Base-by-base conservation (phyloP, 2,329 filamentous ascomycete species). In the Aspergillus sp. region DNA sequence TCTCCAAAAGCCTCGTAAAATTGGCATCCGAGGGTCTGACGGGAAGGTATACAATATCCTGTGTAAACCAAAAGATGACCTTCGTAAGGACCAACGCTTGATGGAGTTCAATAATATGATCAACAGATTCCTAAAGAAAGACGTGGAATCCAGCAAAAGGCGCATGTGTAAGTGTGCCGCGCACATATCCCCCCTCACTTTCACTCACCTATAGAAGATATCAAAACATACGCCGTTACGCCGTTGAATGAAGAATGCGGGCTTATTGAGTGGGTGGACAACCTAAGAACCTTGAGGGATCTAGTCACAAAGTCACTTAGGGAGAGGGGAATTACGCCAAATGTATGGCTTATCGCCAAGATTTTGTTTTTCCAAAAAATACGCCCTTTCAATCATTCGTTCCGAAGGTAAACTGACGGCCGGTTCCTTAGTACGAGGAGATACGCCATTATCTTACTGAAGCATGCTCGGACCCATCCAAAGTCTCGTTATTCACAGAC, bases 51-150 rank as follows among this genome's bases (percentile, higher is more conserved):
- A 99, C 73, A 90, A 91, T 63, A 84, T 99, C 7, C 83, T 99
- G 56, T 96, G 96, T 79, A 99, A 99, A 70, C 96, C 95, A 8
- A 98, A 98, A 73, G 95, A 99, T 72, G 96, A 99, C 73, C 83
- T 99, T 22, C 89, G 95, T 51, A 99, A 96, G 64, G 96, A 99
- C 68, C 93, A 98, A 73, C 91, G 95, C 51, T 86, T 99, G 19
- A 99, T 99, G 93, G 96, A 99, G 71, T 99, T 99, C 80, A 99
- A 98, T 72, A 87, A 89, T 46, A 95, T 98, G 85, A 98, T 99
- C 79, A 99, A 99, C 72, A 85, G 95, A 58, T 91, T 93, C 3
- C 78, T 99, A 56, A 96, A 97, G 71, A 87, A 90, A 61, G 93
- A 98, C 68, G 88, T 93, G 2, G 93, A 97, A 70, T 90, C 92